phyloP scores from a whole-genome alignment of 2,329 filamentous ascomycete species.

The Trichophyton verrucosum region DNA sequence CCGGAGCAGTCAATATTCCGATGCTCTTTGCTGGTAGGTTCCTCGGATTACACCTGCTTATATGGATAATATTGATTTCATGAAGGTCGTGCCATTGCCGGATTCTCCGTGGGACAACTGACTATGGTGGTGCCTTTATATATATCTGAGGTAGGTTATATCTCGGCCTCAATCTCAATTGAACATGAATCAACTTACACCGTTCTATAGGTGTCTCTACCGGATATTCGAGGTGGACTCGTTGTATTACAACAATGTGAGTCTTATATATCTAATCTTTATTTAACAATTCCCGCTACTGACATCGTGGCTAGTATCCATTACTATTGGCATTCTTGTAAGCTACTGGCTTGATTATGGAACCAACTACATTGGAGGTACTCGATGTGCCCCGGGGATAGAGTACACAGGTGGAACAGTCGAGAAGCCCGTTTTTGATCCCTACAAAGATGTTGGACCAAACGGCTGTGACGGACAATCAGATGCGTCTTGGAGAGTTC shows the following conservation, averaged over 20 bases:
- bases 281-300: not conserved
- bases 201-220: conserved; percentile 30
- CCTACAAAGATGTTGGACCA: conserved; percentile 32
- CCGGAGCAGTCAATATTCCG: conserved; percentile 29
- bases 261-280: conserved; percentile 1
- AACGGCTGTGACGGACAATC: conserved; percentile 38
- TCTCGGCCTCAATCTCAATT: too few species aligned
- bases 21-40: conserved; percentile 32
- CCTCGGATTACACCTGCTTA: not conserved
- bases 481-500: conserved; percentile 38
- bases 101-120: conserved; percentile 33
- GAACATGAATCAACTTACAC: not conserved
- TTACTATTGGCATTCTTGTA: conserved; percentile 27
- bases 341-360: conserved; percentile 35
- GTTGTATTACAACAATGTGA: conserved; percentile 29
- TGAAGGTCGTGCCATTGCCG: conserved; percentile 33
- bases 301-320: conserved; percentile 25
- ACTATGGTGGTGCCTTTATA: conserved; percentile 42
- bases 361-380: conserved; percentile 33
- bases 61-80: not conserved
- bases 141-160: conserved; percentile 37
- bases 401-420: conserved; percentile 36
- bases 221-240: conserved; percentile 27
- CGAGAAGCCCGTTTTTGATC: conserved; percentile 28
- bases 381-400: conserved; percentile 37